Conservation (phyloP, 768 basidiomycete genomes). For the Lentinula sp. region DNA sequence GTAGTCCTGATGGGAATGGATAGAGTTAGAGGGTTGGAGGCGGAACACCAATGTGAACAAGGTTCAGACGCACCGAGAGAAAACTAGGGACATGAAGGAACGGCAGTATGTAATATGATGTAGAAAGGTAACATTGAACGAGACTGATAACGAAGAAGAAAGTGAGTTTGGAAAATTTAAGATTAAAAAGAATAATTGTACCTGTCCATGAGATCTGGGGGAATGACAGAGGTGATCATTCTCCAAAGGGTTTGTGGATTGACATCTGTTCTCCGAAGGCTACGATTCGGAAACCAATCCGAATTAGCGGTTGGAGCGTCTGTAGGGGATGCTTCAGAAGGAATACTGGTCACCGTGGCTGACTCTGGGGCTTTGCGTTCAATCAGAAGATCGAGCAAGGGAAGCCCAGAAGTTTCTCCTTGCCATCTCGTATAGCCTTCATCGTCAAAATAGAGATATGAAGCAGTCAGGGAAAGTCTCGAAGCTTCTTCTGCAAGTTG, state of each 20-base stretch:
- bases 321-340: slow-evolving; percentile 11
- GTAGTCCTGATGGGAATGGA: slow-evolving; percentile 59
- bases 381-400: slow-evolving; percentile 77
- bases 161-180: slow-evolving; percentile 7
- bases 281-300: slow-evolving; percentile 84
- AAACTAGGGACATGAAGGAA: slow-evolving; percentile 92
- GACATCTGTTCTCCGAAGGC: slow-evolving; percentile 64
- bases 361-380: slow-evolving; percentile 51
- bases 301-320: slow-evolving; percentile 28
- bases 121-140: slow-evolving; percentile 82
- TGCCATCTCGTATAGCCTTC: slow-evolving; percentile 88
- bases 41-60: not conserved
- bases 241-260: slow-evolving; percentile 89
- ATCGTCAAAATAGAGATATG: slow-evolving; percentile 83
- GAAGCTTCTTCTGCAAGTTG: slow-evolving; percentile 52
- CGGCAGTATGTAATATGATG: slow-evolving; percentile 89
- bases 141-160: slow-evolving; percentile 35
- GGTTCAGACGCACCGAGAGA: slow-evolving; percentile 49
- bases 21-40: not conserved
- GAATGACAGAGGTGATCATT: slow-evolving; percentile 78
- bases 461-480: slow-evolving; percentile 63
- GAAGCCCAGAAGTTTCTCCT: slow-evolving; percentile 89
- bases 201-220: slow-evolving; percentile 93
- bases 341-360: slow-evolving; percentile 12
- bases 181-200: slow-evolving; percentile 24